Evolutionary conservation across 176 grass and related monocot species (phyloP), one percentile per base, ranked within the genome.

Genomic region (Tuctoria greenei): DNA sequence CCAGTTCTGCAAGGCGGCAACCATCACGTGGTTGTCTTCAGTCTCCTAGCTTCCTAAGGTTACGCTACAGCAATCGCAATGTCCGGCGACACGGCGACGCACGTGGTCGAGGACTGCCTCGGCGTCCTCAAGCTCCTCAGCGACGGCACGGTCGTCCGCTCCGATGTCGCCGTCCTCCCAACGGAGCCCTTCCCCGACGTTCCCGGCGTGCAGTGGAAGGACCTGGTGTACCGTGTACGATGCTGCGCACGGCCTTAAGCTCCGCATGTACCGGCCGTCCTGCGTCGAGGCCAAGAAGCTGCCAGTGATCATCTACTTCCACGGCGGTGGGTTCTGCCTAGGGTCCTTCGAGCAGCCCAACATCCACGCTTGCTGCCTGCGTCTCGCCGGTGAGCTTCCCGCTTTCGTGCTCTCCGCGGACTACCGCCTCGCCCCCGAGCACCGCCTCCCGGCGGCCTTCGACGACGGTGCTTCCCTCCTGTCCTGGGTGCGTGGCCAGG

Each of bases 361-460:
- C 54, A 61, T 70, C 84, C 77, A 86, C 71, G 0, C 55, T 10
- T 51, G 58, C 44, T 76, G 78, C 84, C 77, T 70, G 18, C 78
- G 84, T n/a, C 44, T 75, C 45, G 71, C 77, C 4, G 11, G 20
- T 6, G 76, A 80, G 69, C 61, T 85, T 0, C 61, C 50, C 7
- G 75, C 44, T 35, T 7, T 90, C 52, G 87, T 85, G 10, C 70
- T 85, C 45, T 72, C 87, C 13, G 66, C 72, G 8, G 77, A 90
- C 63, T 97, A 97, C 86, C 93, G 90, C 60, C 90, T 97, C 20
- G 93, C 88, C 0, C 90, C 93, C 0, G 93, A 97, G 65, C 80
- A 93, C 83, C 83, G 66, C 25, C 85, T 97, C 64, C 93, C 90
- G 16, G 90, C 80, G 1, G 88, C 85, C 45, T 13, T 91, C 72